A percentile compares a stretch with the other conserved stretches of the same genome.
Evolutionary conservation across 805 yeast genomes (phyloP).

Genomic region (Deakozyma indianensis): DNA sequence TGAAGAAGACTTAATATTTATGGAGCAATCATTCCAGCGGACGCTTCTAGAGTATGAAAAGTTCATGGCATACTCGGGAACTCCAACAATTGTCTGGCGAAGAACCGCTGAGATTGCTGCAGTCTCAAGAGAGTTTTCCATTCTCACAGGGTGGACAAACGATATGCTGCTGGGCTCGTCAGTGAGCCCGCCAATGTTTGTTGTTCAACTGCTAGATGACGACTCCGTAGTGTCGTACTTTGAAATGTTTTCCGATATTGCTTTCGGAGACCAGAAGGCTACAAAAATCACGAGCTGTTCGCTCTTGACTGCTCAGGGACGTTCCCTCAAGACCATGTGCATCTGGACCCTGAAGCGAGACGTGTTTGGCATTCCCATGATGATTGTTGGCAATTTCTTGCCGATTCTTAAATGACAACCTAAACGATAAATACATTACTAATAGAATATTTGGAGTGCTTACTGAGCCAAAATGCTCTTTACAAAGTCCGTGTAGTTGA

Average conservation of each 20-base stretch:
- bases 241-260: slow-evolving; percentile 66
- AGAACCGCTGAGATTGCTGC: slow-evolving; percentile 91
- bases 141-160: slow-evolving; percentile 79
- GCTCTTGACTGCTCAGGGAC: slow-evolving; percentile 32
- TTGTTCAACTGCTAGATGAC: slow-evolving; percentile 72
- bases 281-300: slow-evolving; percentile 82
- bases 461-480: slow-evolving; percentile 85
- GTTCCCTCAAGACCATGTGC: slow-evolving; percentile 53
- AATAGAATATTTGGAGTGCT: slow-evolving; percentile 6
- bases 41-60: slow-evolving; percentile 80
- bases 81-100: slow-evolving; percentile 93
- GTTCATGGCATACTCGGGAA: slow-evolving; percentile 71
- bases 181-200: slow-evolving; percentile 29
- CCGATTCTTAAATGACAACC: slow-evolving; percentile 36
- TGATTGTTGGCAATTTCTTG: slow-evolving; percentile 86
- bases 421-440: slow-evolving; percentile 1
- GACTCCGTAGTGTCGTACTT: slow-evolving; percentile 77
- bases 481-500: slow-evolving; percentile 85
- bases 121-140: slow-evolving; percentile 86
- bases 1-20: slow-evolving; percentile 82
- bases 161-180: slow-evolving; percentile 58
- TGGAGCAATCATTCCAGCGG: slow-evolving; percentile 93
- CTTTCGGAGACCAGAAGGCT: slow-evolving; percentile 83
- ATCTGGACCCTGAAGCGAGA: slow-evolving; percentile 91
- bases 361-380: slow-evolving; percentile 93